A percentile compares a stretch with the other conserved stretches of the same genome.
phyloP scores from a whole-genome alignment of 139 green algal species.

The Penium margaritaceum region DNA sequence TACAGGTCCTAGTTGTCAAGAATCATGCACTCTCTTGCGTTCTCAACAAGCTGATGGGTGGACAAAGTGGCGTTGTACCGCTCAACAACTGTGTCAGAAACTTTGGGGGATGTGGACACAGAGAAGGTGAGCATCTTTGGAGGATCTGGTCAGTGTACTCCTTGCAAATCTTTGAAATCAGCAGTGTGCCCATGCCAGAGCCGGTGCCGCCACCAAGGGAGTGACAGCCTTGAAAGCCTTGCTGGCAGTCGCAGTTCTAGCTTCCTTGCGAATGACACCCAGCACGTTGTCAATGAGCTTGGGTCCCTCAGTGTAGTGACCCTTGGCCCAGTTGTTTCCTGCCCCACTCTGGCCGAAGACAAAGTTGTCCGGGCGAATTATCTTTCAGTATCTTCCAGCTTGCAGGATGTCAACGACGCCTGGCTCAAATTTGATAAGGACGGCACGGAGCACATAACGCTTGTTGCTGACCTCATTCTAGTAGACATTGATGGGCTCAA shows the following conservation, averaged over 20 bases:
- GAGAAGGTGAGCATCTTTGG: slow-evolving; percentile 99
- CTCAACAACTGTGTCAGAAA: too few species aligned
- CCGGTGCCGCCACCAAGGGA: slow-evolving; percentile 91
- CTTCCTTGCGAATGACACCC: slow-evolving; percentile 95
- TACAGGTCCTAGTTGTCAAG: too few species aligned
- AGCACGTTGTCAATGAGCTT: slow-evolving; percentile 97
- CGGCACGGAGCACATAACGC: slow-evolving; percentile 90
- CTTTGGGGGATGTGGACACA: slow-evolving; percentile 95
- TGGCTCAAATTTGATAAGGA: slow-evolving; percentile 96
- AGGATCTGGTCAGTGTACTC: slow-evolving; percentile 97
- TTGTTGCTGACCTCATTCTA: slow-evolving; percentile 95
- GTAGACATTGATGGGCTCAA: slow-evolving; percentile 99
- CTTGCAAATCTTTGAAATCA: slow-evolving; percentile 96
- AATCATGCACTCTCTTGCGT: too few species aligned
- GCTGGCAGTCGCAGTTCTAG: slow-evolving; percentile 94
- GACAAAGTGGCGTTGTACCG: too few species aligned
- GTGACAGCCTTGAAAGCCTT: slow-evolving; percentile 94
- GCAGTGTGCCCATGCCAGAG: slow-evolving; percentile 94
- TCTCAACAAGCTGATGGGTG: too few species aligned
- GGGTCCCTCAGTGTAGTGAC: slow-evolving; percentile 98
- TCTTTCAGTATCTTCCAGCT: slow-evolving; percentile 90
- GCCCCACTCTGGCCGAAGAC: slow-evolving; percentile 93
- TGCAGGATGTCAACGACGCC: slow-evolving; percentile 90
- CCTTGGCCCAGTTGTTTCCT: slow-evolving; percentile 99
- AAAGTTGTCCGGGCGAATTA: slow-evolving; percentile 95